Evolutionary conservation across 257 asterid species (phyloP), one percentile per base, ranked within the genome.

Genomic region (Apocynum venetum): DNA sequence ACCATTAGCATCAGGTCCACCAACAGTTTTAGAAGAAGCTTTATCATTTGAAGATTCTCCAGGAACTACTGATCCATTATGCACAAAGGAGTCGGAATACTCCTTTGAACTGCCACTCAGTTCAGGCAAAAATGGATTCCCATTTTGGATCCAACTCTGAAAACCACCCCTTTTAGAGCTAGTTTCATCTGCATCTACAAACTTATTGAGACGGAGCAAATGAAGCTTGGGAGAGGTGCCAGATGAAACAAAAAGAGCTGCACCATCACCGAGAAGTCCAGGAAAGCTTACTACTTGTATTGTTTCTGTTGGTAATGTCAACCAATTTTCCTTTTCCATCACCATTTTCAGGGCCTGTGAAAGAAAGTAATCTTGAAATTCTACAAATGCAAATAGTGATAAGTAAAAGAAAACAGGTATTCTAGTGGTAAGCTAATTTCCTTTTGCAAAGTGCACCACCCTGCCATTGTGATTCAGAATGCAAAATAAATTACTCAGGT

Each of bases 221-320:
- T 88, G 89, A 80, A 84, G 79, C 69, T 81, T 84, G 36, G 87
- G 87, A 80, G 95, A 84, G 76, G 76, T 84, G 81, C 80, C 86
- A 53, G 97, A 87, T 77, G 97, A 86, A 82, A 81, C 91, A 78
- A 93, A 90, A 80, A 96, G 89, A 76, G 99, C 97, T 76, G 98
- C 99, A 80, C 99, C 99, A 88, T 96, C 99, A 79, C 99, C 99
- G 66, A 96, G 86, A 84, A 96, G 88, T 74, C 98, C 98, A 2
- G 99, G 90, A 71, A 96, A 96, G 88, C 96, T 93, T 84, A 93
- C 87, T 76, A 88, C 97, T 87, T 90, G 90, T 85, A 91, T 83
- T 72, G 97, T 91, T 68, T 96, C 97, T 14, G 92, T 88, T 5
- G 99, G 98, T 89, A 96, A 80, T 83, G 88, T 82, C 84, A 89